These are phyloP conservation scores for Aspergillus sp. DNA, from an alignment of 2,329 filamentous ascomycete species.

Conservation along the genomic window DNA sequence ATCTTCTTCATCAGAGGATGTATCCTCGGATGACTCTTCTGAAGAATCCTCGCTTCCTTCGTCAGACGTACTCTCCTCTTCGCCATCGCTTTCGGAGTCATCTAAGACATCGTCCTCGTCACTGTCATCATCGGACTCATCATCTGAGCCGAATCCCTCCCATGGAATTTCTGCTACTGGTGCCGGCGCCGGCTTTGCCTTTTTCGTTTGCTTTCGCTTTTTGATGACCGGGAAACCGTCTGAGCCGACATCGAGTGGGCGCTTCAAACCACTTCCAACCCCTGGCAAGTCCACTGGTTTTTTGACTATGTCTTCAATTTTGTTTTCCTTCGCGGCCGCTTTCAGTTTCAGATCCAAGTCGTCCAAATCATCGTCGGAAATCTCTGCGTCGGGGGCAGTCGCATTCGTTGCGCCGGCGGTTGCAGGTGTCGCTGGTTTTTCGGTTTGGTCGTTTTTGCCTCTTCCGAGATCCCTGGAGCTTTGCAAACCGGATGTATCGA, in stretches of 20 bases:
- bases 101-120: constrained; percentile 16
- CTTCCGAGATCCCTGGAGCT: constrained; percentile 74
- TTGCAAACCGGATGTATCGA: constrained; percentile 75
- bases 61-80: constrained; percentile 23
- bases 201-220: constrained; percentile 69
- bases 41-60: constrained; percentile 20
- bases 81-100: constrained; percentile 15
- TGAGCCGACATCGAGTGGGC: constrained; percentile 75
- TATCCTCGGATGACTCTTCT: constrained; percentile 13
- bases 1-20: constrained; percentile 18
- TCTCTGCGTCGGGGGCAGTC: constrained; percentile 20
- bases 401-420: constrained; percentile 15
- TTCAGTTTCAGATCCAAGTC: constrained; percentile 27
- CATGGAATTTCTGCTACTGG: constrained; percentile 35
- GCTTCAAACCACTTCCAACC: constrained; percentile 74
- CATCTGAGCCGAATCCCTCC: constrained; percentile 43
- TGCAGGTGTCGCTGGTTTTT: constrained; percentile 4
- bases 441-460: constrained; percentile 61
- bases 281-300: constrained; percentile 12
- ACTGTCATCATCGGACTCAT: constrained; percentile 38
- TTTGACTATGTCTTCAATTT: constrained; percentile 48
- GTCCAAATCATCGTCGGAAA: constrained; percentile 29
- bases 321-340: constrained; percentile 11
- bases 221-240: constrained; percentile 76
- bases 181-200: constrained; percentile 30